Evolutionary conservation across 2,329 filamentous ascomycete genomes (phyloP), one percentile per base, ranked within the genome.

Genomic region (Pezicula rhizophila): DNA sequence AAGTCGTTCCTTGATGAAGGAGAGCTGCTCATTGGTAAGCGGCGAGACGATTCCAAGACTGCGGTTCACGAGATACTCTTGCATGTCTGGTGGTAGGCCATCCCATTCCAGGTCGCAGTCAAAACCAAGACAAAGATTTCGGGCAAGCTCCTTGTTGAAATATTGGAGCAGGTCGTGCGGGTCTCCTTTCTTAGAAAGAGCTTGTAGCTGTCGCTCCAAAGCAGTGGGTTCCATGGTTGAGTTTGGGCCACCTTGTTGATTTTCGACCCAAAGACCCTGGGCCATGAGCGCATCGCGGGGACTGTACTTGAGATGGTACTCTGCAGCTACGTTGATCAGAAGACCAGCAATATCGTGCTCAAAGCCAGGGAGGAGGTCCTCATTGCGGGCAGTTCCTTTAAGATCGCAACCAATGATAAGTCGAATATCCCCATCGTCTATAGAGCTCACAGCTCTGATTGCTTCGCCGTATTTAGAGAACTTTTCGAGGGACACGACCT

Each of bases 61-160:
- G 40, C 73, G 67, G 40, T 66, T 60, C 3, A 78, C 56, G 25
- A 78, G 62, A 7, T 71, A 58, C 8, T 60, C 58, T 20, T 75
- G 66, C 44, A 77, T 65, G 5, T 68, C 63, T 17, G 65, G 58
- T 1, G 74, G 71, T 17, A 78, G 59, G 15, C 60, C 63, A 25
- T 78, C 75, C 73, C 75, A 78, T 33, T 75, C 66, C 8, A 66
- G 66, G 45, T 78, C 73, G 42, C 66, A 68, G 37, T 77, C 67
- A 18, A 76, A 67, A 0, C 74, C 76, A 23, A 78, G 62, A 47
- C 72, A 76, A 8, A 76, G 60, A 44, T 73, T 66, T 15, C 66
- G 65, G 14, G 78, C 59, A 1, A 76, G 58, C 15, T 75, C 69
- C 54, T 47, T 52, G 20, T 34, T 34, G 10, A 56, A 45, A n/a